Percentiles rank a stretch among this genome's conserved stretches.
These are phyloP conservation scores for Colletotrichum sublineola DNA, from an alignment of 2,329 filamentous ascomycete genomes.

Conservation along the genomic window DNA sequence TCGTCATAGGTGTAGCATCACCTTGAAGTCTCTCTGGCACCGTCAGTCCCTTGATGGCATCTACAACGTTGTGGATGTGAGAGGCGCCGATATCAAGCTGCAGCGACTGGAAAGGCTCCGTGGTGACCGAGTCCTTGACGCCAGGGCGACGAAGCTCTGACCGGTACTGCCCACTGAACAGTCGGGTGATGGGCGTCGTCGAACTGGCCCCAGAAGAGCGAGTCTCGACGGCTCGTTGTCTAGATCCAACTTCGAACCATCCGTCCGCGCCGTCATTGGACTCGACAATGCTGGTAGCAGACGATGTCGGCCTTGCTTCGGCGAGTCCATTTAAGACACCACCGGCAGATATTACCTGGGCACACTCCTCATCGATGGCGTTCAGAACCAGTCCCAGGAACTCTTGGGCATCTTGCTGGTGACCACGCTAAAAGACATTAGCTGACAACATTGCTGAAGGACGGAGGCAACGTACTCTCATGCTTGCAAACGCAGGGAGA, in stretches of 20 bases:
- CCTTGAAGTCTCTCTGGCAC: conserved; percentile 87
- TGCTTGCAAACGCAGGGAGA: conserved; percentile 88
- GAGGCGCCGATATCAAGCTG: conserved; percentile 94
- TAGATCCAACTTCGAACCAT: conserved; percentile 96
- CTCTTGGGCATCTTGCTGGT: conserved; percentile 98
- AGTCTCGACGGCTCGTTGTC: conserved; percentile 88
- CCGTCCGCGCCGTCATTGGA: conserved; percentile 64
- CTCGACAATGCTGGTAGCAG: conserved; percentile 47
- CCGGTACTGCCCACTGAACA: conserved; percentile 91
- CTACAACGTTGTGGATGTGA: conserved; percentile 89
- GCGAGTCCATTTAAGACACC: conserved; percentile 41
- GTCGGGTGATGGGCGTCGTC: conserved; percentile 89
- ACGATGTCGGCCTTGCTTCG: conserved; percentile 47
- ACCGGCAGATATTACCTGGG: conserved; percentile 72
- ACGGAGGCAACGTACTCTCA: conserved; percentile 75
- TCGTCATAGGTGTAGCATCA: conserved; percentile 81
- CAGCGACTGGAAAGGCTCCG: conserved; percentile 93
- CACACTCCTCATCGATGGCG: conserved; percentile 93
- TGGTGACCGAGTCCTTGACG: conserved; percentile 89
- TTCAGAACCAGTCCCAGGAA: conserved; percentile 95
- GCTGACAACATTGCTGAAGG: conserved; percentile 13
- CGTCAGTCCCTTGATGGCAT: conserved; percentile 88
- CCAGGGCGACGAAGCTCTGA: conserved; percentile 91
- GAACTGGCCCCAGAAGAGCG: conserved; percentile 83
- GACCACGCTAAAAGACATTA: conserved; percentile 75